phyloP scores from a whole-genome alignment of 768 basidiomycete species.

The Serpula lacrymans region DNA sequence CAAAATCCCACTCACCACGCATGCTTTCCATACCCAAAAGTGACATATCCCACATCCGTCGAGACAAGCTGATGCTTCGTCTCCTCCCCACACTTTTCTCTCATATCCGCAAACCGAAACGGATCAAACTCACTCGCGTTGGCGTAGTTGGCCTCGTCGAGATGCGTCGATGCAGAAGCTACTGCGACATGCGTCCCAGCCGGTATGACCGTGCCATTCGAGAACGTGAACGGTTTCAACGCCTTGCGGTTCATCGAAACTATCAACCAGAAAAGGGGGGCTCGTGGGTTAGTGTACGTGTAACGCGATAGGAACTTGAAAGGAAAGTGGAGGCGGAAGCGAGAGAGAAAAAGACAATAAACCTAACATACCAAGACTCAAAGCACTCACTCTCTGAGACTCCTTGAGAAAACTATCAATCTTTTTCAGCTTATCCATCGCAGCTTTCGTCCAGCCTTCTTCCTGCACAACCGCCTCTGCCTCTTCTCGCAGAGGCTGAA shows the following conservation, averaged over 20 bases:
- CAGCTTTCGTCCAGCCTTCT: constrained; percentile 31
- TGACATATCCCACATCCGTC: constrained; percentile 29
- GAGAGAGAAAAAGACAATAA: not conserved
- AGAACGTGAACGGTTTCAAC: constrained; percentile 29
- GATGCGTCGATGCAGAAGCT: constrained; percentile 31
- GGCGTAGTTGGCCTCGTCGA: constrained; percentile 39
- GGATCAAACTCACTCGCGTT: constrained; percentile 40
- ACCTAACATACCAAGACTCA: constrained; percentile 29
- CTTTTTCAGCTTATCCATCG: constrained; percentile 31
- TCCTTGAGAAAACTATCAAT: constrained; percentile 45
- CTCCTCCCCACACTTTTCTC: constrained; percentile 18
- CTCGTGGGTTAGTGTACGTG: too few relatives aligned
- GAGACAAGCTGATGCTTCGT: constrained; percentile 24
- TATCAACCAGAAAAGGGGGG: constrained; percentile 9
- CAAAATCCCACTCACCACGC: constrained; percentile 38
- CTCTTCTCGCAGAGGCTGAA: constrained; percentile 40
- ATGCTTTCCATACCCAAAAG: constrained; percentile 33
- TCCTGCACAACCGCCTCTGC: constrained; percentile 25
- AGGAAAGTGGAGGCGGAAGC: not conserved
- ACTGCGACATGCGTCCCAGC: constrained; percentile 34
- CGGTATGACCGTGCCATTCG: constrained; percentile 35
- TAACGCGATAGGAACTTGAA: too few relatives aligned
- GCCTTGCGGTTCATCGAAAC: constrained; percentile 31
- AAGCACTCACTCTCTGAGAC: constrained; percentile 32
- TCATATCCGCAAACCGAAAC: constrained; percentile 35